Evolutionary conservation across 176 grass and related monocot genomes (phyloP).

Genomic region (Zoysia pacifica): DNA sequence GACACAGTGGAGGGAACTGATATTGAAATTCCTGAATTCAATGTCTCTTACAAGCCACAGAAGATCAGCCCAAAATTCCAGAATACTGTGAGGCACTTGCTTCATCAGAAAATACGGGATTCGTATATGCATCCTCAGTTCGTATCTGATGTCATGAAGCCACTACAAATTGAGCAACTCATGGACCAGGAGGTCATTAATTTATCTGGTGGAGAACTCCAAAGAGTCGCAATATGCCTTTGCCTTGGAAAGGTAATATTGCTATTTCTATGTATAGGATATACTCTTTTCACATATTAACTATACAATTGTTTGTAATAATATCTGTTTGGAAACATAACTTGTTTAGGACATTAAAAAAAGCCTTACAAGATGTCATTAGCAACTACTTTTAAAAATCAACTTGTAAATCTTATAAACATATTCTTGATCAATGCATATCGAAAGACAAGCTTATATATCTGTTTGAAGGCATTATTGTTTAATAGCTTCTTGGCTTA

Average conservation of each 20-base stretch:
- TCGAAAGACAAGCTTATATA: neutral
- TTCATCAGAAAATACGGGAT: constrained; percentile 83
- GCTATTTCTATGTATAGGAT: neutral
- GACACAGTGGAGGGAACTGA: constrained; percentile 73
- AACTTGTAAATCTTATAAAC: neutral
- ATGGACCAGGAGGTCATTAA: constrained; percentile 93
- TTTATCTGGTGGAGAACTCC: constrained; percentile 97
- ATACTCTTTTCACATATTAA: neutral
- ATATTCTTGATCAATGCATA: neutral
- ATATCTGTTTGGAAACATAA: neutral
- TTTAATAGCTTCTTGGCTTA: neutral
- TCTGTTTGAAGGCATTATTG: neutral
- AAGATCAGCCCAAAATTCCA: constrained; percentile 86
- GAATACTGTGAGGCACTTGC: constrained; percentile 72
- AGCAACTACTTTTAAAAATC: neutral
- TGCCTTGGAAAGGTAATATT: constrained; percentile 89
- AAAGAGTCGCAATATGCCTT: constrained; percentile 89
- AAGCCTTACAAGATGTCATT: neutral
- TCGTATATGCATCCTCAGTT: constrained; percentile 95
- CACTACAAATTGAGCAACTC: constrained; percentile 90
- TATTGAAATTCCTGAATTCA: constrained; percentile 93
- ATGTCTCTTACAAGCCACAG: constrained; percentile 95
- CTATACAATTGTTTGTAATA: constrained; percentile 3
- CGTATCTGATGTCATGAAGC: constrained; percentile 94
- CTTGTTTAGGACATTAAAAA: neutral